Base-by-base conservation (phyloP, 2,329 filamentous ascomycete species). In the Nemania serpens region DNA sequence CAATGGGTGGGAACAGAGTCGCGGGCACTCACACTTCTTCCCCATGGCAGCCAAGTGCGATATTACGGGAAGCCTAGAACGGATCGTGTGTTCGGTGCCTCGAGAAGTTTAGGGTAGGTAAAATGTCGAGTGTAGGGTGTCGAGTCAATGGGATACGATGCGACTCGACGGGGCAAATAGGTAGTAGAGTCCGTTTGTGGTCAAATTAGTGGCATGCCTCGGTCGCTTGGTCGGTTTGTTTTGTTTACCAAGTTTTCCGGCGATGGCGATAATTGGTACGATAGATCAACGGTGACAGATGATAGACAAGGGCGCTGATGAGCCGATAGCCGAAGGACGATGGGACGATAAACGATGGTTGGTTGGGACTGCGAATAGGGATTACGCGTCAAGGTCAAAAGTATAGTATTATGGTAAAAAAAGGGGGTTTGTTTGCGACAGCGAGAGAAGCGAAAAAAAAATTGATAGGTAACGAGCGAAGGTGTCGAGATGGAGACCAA, bases 1-100 rank as follows among this genome's bases (percentile, higher is more conserved):
- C 48, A 50, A 42, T 33, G 18, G 33, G 6, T 15, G 10, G 17
- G 17, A 29, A 3, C 33, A 34, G 12, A 18, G 12, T 17, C 39
- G 55, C 57, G 46, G 20, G 20, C 51, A 57, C 70, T 69, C 65
- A 72, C 70, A 72, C 63, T 69, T 72, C 69, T 72, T 72, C 55
- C 68, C 69, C 70, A 72, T 72, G 36, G 42, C 61, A 63, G 67
- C 58, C 18, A 42, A 50, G 15, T 48, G 34, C 10, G 49, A 34
- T 36, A n/a, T 29, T 29, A 42, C 17, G 20, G 18, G 61, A 10
- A 5, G 15, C 11, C 11, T 17, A 17, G 13, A 29, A 49, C 10
- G 17, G 22, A 47, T 34, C 25, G 42, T 15, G n/a, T 57, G 56
- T 43, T 20, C 22, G 34, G 25, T 20, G 29, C 34, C 18, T 37